Evolutionary conservation across 352 stramenopile species (phyloP).

Genomic region (Blastocystis sp.): DNA sequence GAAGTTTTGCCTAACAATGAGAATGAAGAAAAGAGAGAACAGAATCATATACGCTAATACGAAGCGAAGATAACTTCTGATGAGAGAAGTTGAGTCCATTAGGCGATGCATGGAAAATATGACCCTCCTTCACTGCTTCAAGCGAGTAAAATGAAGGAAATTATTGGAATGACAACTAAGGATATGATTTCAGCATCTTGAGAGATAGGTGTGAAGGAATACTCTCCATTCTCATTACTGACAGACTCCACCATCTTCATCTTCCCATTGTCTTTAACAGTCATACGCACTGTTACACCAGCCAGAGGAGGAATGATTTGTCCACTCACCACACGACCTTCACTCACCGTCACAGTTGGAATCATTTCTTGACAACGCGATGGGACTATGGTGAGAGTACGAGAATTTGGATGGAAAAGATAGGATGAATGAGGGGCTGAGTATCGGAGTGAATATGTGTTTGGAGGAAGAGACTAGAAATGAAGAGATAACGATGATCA

Average conservation of each 20-base stretch:
- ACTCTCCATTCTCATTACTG: background rate
- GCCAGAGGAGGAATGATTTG: conserved; percentile 28
- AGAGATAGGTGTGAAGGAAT: conserved; percentile 1
- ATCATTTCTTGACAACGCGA: background rate
- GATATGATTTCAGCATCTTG: background rate
- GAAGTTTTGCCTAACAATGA: background rate
- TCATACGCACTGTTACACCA: conserved; percentile 11
- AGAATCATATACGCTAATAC: background rate
- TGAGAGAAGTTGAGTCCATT: conserved; percentile 47
- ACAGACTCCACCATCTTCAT: background rate
- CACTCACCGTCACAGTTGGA: background rate
- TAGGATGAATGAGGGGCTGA: background rate
- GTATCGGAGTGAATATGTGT: background rate
- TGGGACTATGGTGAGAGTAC: background rate
- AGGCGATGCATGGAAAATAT: conserved; percentile 18
- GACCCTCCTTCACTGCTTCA: conserved; percentile 3
- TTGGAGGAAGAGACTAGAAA: background rate
- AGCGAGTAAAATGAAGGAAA: background rate
- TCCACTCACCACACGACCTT: conserved; percentile 33
- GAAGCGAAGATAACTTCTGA: conserved; percentile 7
- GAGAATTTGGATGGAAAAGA: background rate
- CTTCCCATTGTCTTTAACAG: background rate
- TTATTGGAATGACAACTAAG: background rate
- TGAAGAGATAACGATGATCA: background rate
- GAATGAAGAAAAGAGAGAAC: background rate